phyloP scores from a whole-genome alignment of 306 rosid species.

The Medicago lupulina region DNA sequence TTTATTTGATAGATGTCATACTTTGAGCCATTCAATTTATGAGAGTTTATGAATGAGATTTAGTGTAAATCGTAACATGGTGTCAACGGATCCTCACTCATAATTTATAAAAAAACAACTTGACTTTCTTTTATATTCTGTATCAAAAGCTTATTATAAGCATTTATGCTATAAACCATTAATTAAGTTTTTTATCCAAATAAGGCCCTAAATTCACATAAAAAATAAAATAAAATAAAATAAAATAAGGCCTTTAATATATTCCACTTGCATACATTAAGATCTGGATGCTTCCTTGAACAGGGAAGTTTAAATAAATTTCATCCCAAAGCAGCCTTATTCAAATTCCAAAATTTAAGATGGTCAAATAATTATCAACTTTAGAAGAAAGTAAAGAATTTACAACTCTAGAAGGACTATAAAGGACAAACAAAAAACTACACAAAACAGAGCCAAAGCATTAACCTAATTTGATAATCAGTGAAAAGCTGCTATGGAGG shows the following conservation, averaged over 20 bases:
- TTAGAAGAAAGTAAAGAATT: not conserved
- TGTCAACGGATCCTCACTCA: too few relatives aligned
- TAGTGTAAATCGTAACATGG: too few relatives aligned
- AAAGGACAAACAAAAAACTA: not conserved
- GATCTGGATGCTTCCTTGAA: not conserved
- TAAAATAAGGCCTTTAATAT: not conserved
- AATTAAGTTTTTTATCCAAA: not conserved
- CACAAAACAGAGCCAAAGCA: not conserved
- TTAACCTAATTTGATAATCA: not conserved
- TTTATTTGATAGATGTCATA: too few relatives aligned
- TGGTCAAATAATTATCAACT: not conserved
- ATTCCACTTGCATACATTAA: not conserved
- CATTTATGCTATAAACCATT: not conserved
- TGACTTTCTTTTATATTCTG: not conserved
- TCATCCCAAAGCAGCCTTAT: not conserved
- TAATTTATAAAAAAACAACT: not conserved
- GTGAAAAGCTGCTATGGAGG: constrained; percentile 7
- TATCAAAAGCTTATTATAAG: not conserved
- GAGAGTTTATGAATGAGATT: too few relatives aligned
- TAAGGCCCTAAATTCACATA: not conserved
- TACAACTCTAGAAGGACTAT: not conserved
- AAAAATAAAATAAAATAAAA: too few relatives aligned
- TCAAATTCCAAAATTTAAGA: constrained; percentile 10
- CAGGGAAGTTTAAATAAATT: not conserved
- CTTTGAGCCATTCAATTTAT: too few relatives aligned